Evolutionary conservation across 2,329 filamentous ascomycete species (phyloP).

Genomic region (Sclerotinia subarctica): DNA sequence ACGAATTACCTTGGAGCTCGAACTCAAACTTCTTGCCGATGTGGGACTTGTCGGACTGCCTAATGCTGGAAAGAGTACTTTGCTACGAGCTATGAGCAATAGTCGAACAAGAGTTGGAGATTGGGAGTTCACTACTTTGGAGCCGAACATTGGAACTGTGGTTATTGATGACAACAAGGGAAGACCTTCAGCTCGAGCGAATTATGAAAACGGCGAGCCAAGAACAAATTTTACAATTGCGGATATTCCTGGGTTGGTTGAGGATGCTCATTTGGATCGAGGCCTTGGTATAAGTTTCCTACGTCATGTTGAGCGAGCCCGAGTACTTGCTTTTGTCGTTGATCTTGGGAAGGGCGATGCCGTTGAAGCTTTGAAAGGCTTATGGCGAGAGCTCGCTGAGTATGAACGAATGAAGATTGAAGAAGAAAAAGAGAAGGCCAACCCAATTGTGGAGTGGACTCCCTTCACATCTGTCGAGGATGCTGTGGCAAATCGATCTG

Average conservation of each 20-base stretch:
- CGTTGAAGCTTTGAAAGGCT: slow-evolving; percentile 69
- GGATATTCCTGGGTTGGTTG: slow-evolving; percentile 90
- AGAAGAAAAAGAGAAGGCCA: slow-evolving; percentile 67
- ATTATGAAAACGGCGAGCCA: slow-evolving; percentile 48
- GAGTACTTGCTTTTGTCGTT: slow-evolving; percentile 89
- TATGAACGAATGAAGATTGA: slow-evolving; percentile 70
- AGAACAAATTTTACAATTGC: slow-evolving; percentile 87
- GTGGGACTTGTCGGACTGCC: slow-evolving; percentile 91
- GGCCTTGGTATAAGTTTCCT: slow-evolving; percentile 90
- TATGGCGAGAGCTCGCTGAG: slow-evolving; percentile 88
- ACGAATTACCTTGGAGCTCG: slow-evolving; percentile 76
- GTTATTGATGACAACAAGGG: slow-evolving; percentile 85
- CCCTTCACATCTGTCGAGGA: slow-evolving; percentile 46
- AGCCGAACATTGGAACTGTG: slow-evolving; percentile 93
- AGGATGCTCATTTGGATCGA: slow-evolving; percentile 87
- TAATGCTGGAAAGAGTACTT: slow-evolving; percentile 93
- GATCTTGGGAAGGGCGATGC: slow-evolving; percentile 80
- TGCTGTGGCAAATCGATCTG: slow-evolving; percentile 33
- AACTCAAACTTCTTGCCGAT: slow-evolving; percentile 92
- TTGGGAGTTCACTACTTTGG: slow-evolving; percentile 96
- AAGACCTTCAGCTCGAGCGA: slow-evolving; percentile 53
- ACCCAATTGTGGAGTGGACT: slow-evolving; percentile 59
- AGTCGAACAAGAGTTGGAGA: slow-evolving; percentile 85
- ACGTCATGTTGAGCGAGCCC: slow-evolving; percentile 89
- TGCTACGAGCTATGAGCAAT: slow-evolving; percentile 82